phyloP scores from a whole-genome alignment of 345 rosid genomes.

The Eucalyptus coolabah region DNA sequence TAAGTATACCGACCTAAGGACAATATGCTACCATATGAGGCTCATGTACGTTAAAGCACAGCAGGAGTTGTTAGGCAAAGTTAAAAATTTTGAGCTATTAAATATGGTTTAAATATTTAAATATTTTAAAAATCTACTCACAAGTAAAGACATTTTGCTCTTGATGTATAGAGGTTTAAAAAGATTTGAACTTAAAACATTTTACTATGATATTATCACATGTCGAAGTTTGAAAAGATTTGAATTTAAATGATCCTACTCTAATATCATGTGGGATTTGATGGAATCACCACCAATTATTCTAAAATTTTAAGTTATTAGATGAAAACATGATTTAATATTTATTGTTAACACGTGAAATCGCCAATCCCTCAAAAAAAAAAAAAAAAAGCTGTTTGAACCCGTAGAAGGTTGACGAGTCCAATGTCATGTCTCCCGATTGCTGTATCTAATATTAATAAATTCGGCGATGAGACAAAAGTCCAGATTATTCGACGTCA shows the following conservation, averaged over 20 bases:
- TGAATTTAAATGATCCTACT: neutral
- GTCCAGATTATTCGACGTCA: neutral
- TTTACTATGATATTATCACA: rapidly evolving
- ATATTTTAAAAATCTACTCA: neutral
- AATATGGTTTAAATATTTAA: neutral
- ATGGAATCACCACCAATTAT: rapidly evolving
- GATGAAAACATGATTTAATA: neutral
- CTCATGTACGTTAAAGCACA: neutral
- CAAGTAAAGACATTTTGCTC: too few relatives aligned
- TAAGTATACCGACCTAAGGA: neutral
- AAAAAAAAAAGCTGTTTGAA: neutral
- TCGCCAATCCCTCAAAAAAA: neutral
- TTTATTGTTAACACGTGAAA: neutral
- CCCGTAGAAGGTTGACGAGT: neutral
- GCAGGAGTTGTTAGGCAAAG: neutral
- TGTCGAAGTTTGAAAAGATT: rapidly evolving
- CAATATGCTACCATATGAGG: neutral
- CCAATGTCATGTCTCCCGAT: neutral
- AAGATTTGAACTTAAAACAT: neutral
- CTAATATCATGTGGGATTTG: neutral
- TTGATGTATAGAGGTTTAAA: rapidly evolving
- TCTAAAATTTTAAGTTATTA: neutral
- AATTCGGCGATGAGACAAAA: neutral
- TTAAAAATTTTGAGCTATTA: too few relatives aligned
- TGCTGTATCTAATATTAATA: neutral